Percentiles rank a stretch among this genome's conserved stretches.
Conservation (phyloP, 2,329 filamentous ascomycete genomes). For the Colletotrichum trifolii region DNA sequence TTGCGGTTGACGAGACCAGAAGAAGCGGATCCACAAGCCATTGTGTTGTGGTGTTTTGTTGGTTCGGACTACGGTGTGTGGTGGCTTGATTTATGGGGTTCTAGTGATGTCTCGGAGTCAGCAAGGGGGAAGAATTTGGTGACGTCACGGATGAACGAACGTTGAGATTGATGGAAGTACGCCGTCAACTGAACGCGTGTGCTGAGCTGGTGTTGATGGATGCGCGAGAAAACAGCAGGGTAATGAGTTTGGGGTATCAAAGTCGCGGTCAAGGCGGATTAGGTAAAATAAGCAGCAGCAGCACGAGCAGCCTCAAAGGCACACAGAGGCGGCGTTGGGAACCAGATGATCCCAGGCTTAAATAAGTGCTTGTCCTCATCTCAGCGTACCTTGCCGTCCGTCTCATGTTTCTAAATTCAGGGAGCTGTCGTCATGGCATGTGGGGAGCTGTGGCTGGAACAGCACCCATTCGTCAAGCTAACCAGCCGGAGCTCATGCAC, state of each 20-base stretch:
- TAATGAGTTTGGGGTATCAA: no score
- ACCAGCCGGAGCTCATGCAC: no score
- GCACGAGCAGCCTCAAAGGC: no score
- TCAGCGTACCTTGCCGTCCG: conserved; percentile 17
- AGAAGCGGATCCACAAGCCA: conserved; percentile 49
- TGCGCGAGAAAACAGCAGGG: no score
- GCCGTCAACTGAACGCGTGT: background rate
- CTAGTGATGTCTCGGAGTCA: background rate
- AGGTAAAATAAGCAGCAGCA: no score
- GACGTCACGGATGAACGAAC: conserved; percentile 20
- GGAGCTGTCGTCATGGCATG: conserved; percentile 33
- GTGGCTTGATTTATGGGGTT: background rate
- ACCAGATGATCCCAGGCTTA: conserved; percentile 23
- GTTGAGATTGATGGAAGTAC: no score
- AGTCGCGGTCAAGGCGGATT: no score
- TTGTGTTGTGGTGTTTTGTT: conserved; percentile 19
- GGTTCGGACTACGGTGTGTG: background rate
- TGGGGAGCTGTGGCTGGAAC: conserved; percentile 3
- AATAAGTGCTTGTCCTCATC: conserved; percentile 16
- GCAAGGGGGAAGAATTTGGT: background rate
- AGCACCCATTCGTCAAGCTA: no score
- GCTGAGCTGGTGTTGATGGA: no score
- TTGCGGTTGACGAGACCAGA: conserved; percentile 51
- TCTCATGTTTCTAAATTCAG: conserved; percentile 29
- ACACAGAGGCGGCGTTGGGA: no score